These are phyloP conservation scores for Peronospora farinosa DNA, from an alignment of 352 stramenopile species.

Conservation along the genomic window DNA sequence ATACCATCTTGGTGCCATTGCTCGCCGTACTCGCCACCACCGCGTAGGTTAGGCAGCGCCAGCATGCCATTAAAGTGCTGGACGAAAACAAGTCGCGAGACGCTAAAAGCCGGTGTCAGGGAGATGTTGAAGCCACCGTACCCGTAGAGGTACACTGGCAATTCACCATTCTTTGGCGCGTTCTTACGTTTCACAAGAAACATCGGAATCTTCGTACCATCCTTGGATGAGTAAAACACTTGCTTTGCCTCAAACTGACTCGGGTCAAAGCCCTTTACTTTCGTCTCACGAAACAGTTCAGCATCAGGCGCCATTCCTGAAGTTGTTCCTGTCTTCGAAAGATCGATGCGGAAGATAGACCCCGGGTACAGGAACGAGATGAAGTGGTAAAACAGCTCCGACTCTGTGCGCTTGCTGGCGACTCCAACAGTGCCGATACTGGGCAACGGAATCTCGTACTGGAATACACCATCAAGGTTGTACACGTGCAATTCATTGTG, in stretches of 20 bases:
- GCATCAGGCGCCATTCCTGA: slow-evolving; percentile 20
- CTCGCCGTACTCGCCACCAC: slow-evolving; percentile 90
- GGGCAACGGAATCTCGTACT: slow-evolving; percentile 64
- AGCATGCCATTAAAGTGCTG: slow-evolving; percentile 89
- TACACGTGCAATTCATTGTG: slow-evolving; percentile 76
- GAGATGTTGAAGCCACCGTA: slow-evolving; percentile 96
- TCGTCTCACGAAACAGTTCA: slow-evolving; percentile 68
- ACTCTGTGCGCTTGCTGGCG: slow-evolving; percentile 62
- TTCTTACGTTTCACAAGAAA: slow-evolving; percentile 90
- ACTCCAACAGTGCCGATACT: slow-evolving; percentile 64
- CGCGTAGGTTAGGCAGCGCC: slow-evolving; percentile 91
- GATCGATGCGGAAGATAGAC: slow-evolving; percentile 69
- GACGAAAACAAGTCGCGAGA: slow-evolving; percentile 83
- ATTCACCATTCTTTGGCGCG: slow-evolving; percentile 64
- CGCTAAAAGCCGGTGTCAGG: slow-evolving; percentile 86
- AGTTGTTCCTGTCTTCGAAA: slow-evolving; percentile 26
- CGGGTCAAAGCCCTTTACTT: slow-evolving; percentile 78
- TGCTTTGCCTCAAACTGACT: slow-evolving; percentile 76
- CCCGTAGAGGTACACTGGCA: slow-evolving; percentile 90
- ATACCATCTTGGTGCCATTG: slow-evolving; percentile 90
- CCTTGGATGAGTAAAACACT: slow-evolving; percentile 87
- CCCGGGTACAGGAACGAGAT: slow-evolving; percentile 81
- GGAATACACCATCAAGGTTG: slow-evolving; percentile 64
- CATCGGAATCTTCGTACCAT: slow-evolving; percentile 93
- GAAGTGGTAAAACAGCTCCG: slow-evolving; percentile 87